phyloP scores from a whole-genome alignment of 129 eudicot species.

The Rutidosis leptorrhynchoides region DNA sequence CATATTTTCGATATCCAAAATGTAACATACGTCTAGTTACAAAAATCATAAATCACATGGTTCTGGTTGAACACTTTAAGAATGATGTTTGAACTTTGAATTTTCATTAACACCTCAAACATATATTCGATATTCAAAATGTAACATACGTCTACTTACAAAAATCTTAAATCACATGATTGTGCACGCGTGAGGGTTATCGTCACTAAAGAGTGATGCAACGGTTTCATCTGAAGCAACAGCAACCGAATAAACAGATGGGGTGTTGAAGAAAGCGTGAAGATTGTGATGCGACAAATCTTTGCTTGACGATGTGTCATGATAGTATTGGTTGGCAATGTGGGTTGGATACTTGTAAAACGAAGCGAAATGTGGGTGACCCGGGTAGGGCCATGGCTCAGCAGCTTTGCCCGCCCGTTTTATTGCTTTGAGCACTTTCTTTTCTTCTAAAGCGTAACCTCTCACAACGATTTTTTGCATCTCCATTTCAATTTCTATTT shows the following conservation, averaged over 20 bases:
- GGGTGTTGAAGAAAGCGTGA: slow-evolving; percentile 66
- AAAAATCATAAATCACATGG: slow-evolving; percentile 38
- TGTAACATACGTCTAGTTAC: too few relatives aligned
- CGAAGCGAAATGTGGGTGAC: slow-evolving; percentile 49
- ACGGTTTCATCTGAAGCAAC: slow-evolving; percentile 67
- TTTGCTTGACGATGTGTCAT: slow-evolving; percentile 34
- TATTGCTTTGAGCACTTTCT: slow-evolving; percentile 56
- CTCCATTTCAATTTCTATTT: slow-evolving; percentile 68
- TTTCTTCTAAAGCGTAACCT: slow-evolving; percentile 58
- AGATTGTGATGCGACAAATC: slow-evolving; percentile 39
- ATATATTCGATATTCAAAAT: not conserved
- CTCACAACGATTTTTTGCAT: slow-evolving; percentile 54
- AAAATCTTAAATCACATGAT: slow-evolving; percentile 39
- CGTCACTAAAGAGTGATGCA: slow-evolving; percentile 71
- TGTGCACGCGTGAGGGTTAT: slow-evolving; percentile 64
- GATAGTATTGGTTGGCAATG: slow-evolving; percentile 45
- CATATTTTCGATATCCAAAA: not conserved
- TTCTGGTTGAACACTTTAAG: not conserved
- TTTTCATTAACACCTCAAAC: not conserved
- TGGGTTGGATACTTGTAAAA: slow-evolving; percentile 67
- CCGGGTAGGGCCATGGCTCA: slow-evolving; percentile 74
- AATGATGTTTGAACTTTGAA: not conserved
- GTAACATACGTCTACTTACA: too few relatives aligned
- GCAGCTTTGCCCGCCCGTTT: slow-evolving; percentile 70
- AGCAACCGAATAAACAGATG: slow-evolving; percentile 57